Percentiles rank a stretch among this genome's conserved stretches.
Conservation (phyloP, 306 rosid species). For the Rubus idaeus region DNA sequence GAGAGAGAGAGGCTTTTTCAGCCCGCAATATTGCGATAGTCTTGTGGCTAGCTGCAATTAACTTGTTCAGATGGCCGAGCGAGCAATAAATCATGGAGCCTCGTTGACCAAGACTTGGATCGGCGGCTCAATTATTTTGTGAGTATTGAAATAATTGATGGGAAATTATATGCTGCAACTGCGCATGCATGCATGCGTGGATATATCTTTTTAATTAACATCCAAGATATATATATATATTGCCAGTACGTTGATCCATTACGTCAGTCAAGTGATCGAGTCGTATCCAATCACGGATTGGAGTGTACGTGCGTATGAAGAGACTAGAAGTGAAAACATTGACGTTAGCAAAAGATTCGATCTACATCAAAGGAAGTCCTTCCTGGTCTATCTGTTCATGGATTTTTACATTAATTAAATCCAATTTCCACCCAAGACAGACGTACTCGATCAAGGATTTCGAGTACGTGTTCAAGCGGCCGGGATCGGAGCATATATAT, state of each 20-base stretch:
- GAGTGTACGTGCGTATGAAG: background rate
- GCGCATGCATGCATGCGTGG: background rate
- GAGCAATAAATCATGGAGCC: background rate
- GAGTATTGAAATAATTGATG: background rate
- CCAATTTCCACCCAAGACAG: too few species aligned
- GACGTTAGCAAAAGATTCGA: background rate
- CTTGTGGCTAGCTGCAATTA: background rate
- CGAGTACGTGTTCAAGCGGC: too few species aligned
- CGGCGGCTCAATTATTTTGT: background rate
- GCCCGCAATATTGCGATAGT: too few species aligned
- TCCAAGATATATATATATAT: background rate
- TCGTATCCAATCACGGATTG: background rate
- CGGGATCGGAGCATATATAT: too few species aligned
- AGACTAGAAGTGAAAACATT: background rate
- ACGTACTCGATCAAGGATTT: background rate
- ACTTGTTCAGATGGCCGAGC: background rate
- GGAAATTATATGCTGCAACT: background rate
- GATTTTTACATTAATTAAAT: background rate
- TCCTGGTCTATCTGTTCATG: background rate
- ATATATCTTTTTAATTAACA: background rate
- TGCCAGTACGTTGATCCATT: background rate
- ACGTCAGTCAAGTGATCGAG: background rate
- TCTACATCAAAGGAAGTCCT: background rate
- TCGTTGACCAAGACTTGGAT: background rate
- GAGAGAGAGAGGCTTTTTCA: too few species aligned